phyloP scores from a whole-genome alignment of 495 filamentous ascomycete genomes.

The Amphirosellinia nigrospora region DNA sequence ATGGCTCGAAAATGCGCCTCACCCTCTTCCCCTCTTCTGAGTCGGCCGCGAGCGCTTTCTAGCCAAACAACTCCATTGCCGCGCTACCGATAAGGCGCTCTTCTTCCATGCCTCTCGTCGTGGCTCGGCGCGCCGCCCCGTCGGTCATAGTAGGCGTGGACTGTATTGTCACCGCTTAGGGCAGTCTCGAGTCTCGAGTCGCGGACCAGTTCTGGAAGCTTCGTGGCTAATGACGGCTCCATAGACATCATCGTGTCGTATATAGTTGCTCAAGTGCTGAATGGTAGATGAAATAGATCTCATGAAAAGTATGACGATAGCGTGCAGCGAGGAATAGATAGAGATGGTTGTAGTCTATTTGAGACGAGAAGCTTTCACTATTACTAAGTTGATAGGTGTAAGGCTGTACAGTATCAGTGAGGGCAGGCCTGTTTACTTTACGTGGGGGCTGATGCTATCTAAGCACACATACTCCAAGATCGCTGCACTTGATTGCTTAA shows the following conservation, averaged over 20 bases:
- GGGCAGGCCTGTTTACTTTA: neutral
- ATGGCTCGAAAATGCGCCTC: constrained; percentile 37
- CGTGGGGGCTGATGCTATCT: too few species aligned
- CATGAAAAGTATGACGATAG: too few species aligned
- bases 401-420: constrained; percentile 1
- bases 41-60: constrained; percentile 34
- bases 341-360: too few species aligned
- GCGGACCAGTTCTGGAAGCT: constrained; percentile 13
- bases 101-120: constrained; percentile 38
- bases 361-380: too few species aligned
- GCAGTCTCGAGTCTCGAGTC: constrained; percentile 12
- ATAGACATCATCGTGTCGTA: neutral
- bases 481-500: too few species aligned
- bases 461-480: too few species aligned
- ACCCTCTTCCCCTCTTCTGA: constrained; percentile 2
- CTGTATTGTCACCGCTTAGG: neutral
- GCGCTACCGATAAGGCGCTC: constrained; percentile 36
- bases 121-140: constrained; percentile 5
- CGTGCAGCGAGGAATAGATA: too few species aligned
- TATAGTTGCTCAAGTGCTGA: neutral
- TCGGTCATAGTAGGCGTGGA: constrained; percentile 17
- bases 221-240: neutral
- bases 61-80: constrained; percentile 46
- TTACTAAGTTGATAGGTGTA: too few species aligned
- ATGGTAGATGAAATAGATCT: too few species aligned